Conservation (phyloP, 441 rosid genomes). For the Breynia disticha region DNA sequence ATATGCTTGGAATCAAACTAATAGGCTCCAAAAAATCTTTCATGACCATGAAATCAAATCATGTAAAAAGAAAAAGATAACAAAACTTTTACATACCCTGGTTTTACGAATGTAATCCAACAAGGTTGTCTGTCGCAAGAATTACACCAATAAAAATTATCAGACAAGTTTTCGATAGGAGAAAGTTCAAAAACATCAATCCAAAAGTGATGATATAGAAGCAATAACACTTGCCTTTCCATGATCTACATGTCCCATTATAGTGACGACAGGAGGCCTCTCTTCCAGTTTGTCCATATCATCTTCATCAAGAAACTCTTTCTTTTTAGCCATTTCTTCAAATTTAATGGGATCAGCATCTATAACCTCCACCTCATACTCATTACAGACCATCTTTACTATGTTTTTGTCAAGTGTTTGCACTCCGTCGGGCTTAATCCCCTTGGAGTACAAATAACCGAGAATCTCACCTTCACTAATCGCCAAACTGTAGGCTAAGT, state of each 20-base stretch:
- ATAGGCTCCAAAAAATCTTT: too few relatives aligned
- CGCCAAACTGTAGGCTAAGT: constrained; percentile 73
- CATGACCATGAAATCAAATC: neutral
- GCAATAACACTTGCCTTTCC: constrained; percentile 55
- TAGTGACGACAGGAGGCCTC: constrained; percentile 96
- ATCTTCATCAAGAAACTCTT: constrained; percentile 68
- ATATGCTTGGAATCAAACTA: too few relatives aligned
- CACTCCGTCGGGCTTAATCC: constrained; percentile 95
- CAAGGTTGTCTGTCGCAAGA: constrained; percentile 72
- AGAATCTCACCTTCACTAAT: constrained; percentile 82
- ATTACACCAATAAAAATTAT: constrained; percentile 27
- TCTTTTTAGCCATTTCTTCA: constrained; percentile 91
- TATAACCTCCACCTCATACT: constrained; percentile 77
- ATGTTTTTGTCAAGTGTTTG: constrained; percentile 84
- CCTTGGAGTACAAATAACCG: constrained; percentile 76
- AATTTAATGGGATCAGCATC: constrained; percentile 67
- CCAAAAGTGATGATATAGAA: too few relatives aligned
- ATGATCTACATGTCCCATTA: constrained; percentile 99
- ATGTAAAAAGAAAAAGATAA: constrained; percentile 6
- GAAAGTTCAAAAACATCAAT: too few relatives aligned
- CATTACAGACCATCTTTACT: constrained; percentile 91
- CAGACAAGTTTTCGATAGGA: constrained; percentile 5
- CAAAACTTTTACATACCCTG: constrained; percentile 53
- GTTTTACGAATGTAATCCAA: constrained; percentile 86
- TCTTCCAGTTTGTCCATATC: constrained; percentile 83